Evolutionary conservation across 441 rosid species (phyloP).

Genomic region (Daphne laureola): DNA sequence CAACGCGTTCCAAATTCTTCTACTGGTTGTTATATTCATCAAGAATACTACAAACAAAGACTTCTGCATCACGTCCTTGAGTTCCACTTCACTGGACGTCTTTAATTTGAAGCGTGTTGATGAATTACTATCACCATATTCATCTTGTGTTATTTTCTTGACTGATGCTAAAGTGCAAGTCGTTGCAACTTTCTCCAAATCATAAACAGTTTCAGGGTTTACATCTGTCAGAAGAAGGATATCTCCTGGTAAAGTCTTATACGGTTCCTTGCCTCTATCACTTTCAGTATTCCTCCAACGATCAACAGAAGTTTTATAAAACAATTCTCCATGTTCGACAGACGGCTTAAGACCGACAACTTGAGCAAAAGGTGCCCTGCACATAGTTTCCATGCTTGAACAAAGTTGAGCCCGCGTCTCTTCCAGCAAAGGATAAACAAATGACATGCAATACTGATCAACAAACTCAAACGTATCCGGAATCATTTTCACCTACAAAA

Average conservation of each 20-base stretch:
- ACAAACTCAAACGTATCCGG: constrained; percentile 29
- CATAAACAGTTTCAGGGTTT: constrained; percentile 29
- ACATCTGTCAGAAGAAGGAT: constrained; percentile 31
- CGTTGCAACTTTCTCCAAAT: constrained; percentile 33
- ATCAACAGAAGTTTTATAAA: constrained; percentile 25
- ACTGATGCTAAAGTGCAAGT: constrained; percentile 33
- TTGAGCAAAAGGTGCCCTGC: constrained; percentile 32
- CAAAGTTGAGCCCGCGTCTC: constrained; percentile 34
- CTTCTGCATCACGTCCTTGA: constrained; percentile 9
- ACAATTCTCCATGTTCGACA: constrained; percentile 6
- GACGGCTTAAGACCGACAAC: constrained; percentile 15
- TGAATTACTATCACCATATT: constrained; percentile 11
- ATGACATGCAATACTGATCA: constrained; percentile 26
- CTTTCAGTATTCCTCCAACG: constrained; percentile 34
- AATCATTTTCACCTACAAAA: constrained; percentile 32
- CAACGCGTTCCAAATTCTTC: constrained; percentile 49
- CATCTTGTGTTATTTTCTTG: constrained; percentile 14
- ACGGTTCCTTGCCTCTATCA: constrained; percentile 31
- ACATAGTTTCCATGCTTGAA: constrained; percentile 28
- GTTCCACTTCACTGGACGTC: constrained; percentile 12
- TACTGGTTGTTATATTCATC: constrained; percentile 32
- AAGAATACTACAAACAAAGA: constrained; percentile 30
- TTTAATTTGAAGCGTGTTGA: constrained; percentile 21
- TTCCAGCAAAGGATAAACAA: constrained; percentile 38
- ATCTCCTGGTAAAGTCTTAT: constrained; percentile 45